Conservation (phyloP, 2,329 filamentous ascomycete species). For the Didymella keratinophila region DNA sequence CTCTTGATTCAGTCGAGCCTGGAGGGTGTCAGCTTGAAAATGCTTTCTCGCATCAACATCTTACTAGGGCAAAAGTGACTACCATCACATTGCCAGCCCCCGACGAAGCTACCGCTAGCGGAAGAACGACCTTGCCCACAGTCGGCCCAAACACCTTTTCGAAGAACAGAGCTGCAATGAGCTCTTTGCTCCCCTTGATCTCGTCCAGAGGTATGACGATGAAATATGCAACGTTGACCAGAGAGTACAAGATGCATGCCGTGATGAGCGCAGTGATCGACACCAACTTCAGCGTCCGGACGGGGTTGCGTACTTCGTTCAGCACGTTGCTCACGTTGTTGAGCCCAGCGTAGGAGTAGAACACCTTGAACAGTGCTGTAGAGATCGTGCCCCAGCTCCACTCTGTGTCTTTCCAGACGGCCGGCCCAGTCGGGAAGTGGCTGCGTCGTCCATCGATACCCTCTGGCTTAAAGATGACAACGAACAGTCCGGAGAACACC, state of each 20-base stretch:
- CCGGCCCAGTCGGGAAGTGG: constrained; percentile 56
- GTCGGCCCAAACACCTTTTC: constrained; percentile 67
- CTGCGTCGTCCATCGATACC: constrained; percentile 27
- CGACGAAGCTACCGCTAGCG: constrained; percentile 71
- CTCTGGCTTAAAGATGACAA: constrained; percentile 40
- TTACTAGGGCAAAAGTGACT: constrained; percentile 71
- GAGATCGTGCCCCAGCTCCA: constrained; percentile 75
- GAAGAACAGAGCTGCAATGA: constrained; percentile 74
- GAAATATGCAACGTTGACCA: constrained; percentile 71
- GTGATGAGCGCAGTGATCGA: constrained; percentile 67
- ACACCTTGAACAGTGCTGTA: constrained; percentile 71
- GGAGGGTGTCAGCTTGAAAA: constrained; percentile 1
- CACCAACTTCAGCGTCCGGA: constrained; percentile 70
- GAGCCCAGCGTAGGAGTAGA: constrained; percentile 73
- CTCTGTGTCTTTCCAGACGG: constrained; percentile 69
- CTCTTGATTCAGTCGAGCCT: constrained; percentile 76
- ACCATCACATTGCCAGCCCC: constrained; percentile 77
- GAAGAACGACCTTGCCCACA: constrained; percentile 66
- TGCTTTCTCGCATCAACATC: constrained; percentile 27
- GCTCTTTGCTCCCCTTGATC: constrained; percentile 70
- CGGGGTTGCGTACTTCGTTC: constrained; percentile 73
- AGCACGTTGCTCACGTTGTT: constrained; percentile 74
- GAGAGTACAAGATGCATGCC: constrained; percentile 69
- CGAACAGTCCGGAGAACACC: constrained; percentile 49
- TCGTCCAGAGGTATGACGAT: constrained; percentile 72